These are phyloP conservation scores for Solanum bukasovii DNA, from an alignment of 257 asterid genomes.

Conservation along the genomic window DNA sequence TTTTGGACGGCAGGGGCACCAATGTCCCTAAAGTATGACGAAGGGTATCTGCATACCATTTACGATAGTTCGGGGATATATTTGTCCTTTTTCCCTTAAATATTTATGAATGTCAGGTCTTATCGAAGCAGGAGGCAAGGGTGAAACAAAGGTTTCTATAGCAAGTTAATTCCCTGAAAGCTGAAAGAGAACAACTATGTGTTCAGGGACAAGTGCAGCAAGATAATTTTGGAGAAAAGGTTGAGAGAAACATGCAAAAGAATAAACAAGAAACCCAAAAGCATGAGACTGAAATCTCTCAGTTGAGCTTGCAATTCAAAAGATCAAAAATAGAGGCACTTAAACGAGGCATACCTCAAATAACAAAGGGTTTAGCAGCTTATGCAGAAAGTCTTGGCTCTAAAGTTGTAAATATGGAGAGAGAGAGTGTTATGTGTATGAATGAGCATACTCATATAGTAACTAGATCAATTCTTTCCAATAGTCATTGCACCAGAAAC, in stretches of 20 bases:
- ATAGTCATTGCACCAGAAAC: not conserved
- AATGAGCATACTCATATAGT: constrained; percentile 19
- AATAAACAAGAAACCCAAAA: constrained; percentile 25
- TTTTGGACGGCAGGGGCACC: too few species aligned
- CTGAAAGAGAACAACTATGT: constrained; percentile 22
- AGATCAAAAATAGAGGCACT: constrained; percentile 49
- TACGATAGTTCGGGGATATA: too few species aligned
- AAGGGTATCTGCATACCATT: too few species aligned
- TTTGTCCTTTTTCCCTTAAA: too few species aligned
- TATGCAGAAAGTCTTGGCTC: constrained; percentile 28
- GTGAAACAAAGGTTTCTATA: constrained; percentile 21
- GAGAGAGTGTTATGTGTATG: constrained; percentile 74
- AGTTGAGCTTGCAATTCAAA: constrained; percentile 32
- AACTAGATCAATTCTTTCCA: not conserved
- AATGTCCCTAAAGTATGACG: too few species aligned
- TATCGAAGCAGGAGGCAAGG: constrained; percentile 46
- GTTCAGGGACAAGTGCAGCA: constrained; percentile 25
- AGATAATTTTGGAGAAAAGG: constrained; percentile 26
- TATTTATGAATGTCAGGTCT: constrained; percentile 26
- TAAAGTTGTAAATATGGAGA: constrained; percentile 28
- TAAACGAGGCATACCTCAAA: constrained; percentile 13
- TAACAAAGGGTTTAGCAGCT: constrained; percentile 27
- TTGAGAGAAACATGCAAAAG: constrained; percentile 22
- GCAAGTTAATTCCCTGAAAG: constrained; percentile 15
- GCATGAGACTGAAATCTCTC: constrained; percentile 33